Base-by-base conservation (phyloP, 1,284 basidiomycete species). In the Kwoniella shivajii region DNA sequence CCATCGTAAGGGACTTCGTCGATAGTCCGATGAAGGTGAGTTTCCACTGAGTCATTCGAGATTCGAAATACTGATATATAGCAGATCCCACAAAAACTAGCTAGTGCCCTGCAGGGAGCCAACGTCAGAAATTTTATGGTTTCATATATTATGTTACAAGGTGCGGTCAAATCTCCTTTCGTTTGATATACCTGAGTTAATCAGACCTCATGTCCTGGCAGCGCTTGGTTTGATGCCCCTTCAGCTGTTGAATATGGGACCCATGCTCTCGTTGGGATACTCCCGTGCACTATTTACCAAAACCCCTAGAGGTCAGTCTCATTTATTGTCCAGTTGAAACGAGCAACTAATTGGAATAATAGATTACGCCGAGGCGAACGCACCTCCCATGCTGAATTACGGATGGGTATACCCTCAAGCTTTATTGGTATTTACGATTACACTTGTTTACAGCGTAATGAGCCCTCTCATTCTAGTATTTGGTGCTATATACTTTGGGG, bases 351-450 rank as follows among this genome's bases (percentile, higher is more conserved):
- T n/a, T 26, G 29, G 2, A 64, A 89, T n/a, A n/a, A n/a, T n/a
- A n/a, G 94, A 98, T 69, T 94, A 87, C 67, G 94, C 94, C 9
- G 93, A 96, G 75, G 82, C 96, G n/a, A 96, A 98, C 70, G 91
- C 92, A 0, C 94, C 95, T 11, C 93, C 95, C 0, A 90, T 92
- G 86, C 88, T 98, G 75, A 93, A 96, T 76, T 94, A 96, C 65
- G 93, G 93, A 54, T 78, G 77, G 67, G 88, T 95, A 7, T 95
- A 97, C 72, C 94, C 94, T 0, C 92, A 96, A 73, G 90, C 93
- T 2, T 89, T 99, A 57, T 83, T 99, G 41, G 87, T 99, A 68
- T 99, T 98, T 78, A 90, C 93, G 53, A 88, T 99, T 71, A 93
- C 90, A 22, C 81, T 99, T 66, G 82, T 96, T 24, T 99, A 98